phyloP scores from a whole-genome alignment of 495 filamentous ascomycete genomes.

The Amphirosellinia nigrospora region DNA sequence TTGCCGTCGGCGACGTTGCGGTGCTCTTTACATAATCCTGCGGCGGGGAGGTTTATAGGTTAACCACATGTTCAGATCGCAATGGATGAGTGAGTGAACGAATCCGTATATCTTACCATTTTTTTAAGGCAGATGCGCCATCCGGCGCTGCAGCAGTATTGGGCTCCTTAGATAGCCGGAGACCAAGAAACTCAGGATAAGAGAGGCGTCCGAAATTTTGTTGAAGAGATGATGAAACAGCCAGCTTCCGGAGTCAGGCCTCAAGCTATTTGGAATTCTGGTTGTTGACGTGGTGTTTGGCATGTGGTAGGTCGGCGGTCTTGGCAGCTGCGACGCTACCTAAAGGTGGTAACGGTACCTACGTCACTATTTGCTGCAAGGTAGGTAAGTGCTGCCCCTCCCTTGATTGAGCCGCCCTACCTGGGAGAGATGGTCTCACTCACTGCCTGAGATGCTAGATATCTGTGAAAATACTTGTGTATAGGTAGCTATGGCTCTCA shows the following conservation, averaged over 20 bases:
- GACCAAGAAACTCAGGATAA: background rate
- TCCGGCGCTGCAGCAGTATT: background rate
- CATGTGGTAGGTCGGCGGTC: slow-evolving; percentile 23
- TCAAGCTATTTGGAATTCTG: background rate
- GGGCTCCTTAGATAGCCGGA: too few relatives aligned
- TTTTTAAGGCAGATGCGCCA: slow-evolving; percentile 2
- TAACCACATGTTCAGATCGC: background rate
- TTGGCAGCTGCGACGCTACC: slow-evolving; percentile 10
- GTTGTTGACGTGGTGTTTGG: slow-evolving; percentile 19
- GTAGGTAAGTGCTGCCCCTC: background rate
- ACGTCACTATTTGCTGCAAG: background rate
- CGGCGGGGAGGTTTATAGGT: background rate
- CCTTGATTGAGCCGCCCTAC: background rate
- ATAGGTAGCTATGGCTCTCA: too few relatives aligned
- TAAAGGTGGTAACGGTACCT: too few relatives aligned
- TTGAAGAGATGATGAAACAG: background rate
- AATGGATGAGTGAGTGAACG: background rate
- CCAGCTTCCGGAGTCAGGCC: background rate
- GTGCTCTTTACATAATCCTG: slow-evolving; percentile 43
- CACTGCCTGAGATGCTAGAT: background rate
- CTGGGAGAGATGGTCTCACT: background rate
- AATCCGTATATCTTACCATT: slow-evolving; percentile 9
- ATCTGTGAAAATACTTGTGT: too few relatives aligned
- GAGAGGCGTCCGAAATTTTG: background rate
- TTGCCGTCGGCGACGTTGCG: slow-evolving; percentile 68